These are phyloP conservation scores for Suillus weaverae DNA, from an alignment of 768 basidiomycete genomes.

Conservation along the genomic window DNA sequence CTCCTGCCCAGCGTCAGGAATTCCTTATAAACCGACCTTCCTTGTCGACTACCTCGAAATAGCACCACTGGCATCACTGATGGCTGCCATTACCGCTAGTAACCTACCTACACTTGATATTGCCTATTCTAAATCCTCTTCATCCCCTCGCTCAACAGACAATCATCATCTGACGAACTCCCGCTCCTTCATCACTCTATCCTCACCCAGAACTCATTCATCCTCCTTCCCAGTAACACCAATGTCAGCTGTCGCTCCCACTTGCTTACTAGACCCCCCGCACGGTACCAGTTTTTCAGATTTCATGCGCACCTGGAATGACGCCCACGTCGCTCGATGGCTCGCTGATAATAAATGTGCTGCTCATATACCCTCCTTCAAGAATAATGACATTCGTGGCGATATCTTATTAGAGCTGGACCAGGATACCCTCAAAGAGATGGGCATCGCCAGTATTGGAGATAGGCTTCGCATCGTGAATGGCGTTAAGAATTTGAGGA, in stretches of 20 bases:
- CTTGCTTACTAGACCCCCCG: conserved; percentile 52
- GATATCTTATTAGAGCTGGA: conserved; percentile 92
- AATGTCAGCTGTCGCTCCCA: conserved; percentile 30
- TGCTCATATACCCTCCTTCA: conserved; percentile 68
- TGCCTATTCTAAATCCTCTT: conserved; percentile 20
- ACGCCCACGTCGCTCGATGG: conserved; percentile 74
- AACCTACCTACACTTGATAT: conserved; percentile 8
- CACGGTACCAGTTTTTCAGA: conserved; percentile 58
- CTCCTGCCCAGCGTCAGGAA: too few species aligned
- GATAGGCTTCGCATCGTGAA: conserved; percentile 86
- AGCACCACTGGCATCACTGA: conserved; percentile 2
- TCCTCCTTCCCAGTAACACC: conserved; percentile 44
- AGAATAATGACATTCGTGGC: conserved; percentile 86
- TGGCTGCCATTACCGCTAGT: conserved; percentile 10
- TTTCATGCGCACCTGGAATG: conserved; percentile 70
- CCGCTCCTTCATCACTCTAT: conserved; percentile 39
- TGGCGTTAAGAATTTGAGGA: conserved; percentile 78
- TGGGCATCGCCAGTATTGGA: conserved; percentile 87
- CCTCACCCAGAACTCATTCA: conserved; percentile 37
- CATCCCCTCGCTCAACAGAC: conserved; percentile 37
- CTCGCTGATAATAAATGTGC: conserved; percentile 75
- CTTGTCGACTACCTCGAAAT: too few species aligned
- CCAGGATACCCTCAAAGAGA: conserved; percentile 82
- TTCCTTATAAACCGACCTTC: too few species aligned
- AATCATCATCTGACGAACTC: conserved; percentile 17